Percentiles rank a stretch among this genome's conserved stretches.
Evolutionary conservation across 768 basidiomycete genomes (phyloP).

Genomic region (Boletus insuetus): DNA sequence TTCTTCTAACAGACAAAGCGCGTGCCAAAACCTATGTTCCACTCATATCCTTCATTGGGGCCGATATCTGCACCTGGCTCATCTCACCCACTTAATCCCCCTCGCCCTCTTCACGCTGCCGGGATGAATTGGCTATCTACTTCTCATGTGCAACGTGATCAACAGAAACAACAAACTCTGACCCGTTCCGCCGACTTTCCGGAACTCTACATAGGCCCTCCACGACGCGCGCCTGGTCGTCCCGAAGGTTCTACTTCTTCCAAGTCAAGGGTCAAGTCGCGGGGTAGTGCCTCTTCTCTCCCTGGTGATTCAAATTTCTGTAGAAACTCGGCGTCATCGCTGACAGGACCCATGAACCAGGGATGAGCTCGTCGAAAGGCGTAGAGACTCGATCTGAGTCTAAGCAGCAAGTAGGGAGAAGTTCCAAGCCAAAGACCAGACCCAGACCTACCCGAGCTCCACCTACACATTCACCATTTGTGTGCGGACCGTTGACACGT

Average conservation of each 20-base stretch:
- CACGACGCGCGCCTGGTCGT: slow-evolving; percentile 31
- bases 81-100: slow-evolving; percentile 11
- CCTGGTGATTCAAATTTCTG: neutral
- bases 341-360: slow-evolving; percentile 12
- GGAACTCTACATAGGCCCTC: slow-evolving; percentile 37
- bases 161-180: slow-evolving; percentile 15
- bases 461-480: slow-evolving; percentile 26
- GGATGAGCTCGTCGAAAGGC: neutral
- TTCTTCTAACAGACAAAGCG: slow-evolving; percentile 26
- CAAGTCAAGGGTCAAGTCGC: slow-evolving; percentile 36
- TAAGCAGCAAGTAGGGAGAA: neutral
- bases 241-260: slow-evolving; percentile 45
- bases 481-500: slow-evolving; percentile 24
- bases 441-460: slow-evolving; percentile 18
- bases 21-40: slow-evolving; percentile 19
- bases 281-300: slow-evolving; percentile 14
- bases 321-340: neutral
- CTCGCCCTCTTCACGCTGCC: slow-evolving; percentile 10
- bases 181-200: slow-evolving; percentile 34
- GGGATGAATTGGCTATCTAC: neutral
- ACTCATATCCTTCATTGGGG: slow-evolving; percentile 13
- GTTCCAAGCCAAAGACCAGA: slow-evolving; percentile 21
- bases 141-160: slow-evolving; percentile 1
- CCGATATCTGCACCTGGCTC: neutral
- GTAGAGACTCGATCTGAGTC: neutral